Evolutionary conservation across 2,329 filamentous ascomycete genomes (phyloP).

Genomic region (Monilinia fructigena): DNA sequence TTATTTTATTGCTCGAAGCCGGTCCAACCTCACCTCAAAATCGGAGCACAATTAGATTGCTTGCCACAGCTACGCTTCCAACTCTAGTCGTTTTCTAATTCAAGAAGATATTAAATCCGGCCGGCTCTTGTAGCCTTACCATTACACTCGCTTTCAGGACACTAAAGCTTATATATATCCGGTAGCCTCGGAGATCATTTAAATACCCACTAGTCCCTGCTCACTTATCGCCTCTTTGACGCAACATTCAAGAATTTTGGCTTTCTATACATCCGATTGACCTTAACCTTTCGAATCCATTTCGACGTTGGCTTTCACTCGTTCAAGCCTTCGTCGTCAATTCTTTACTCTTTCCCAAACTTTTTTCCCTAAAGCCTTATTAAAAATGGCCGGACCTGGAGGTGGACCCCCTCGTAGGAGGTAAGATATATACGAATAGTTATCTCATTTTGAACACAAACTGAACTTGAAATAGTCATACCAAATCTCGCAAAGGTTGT

Average conservation of each 20-base stretch:
- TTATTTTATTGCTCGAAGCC: slow-evolving; percentile 29
- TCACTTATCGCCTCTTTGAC: slow-evolving; percentile 24
- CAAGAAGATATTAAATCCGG: slow-evolving; percentile 25
- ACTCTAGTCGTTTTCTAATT: slow-evolving; percentile 28
- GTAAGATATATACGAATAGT: slow-evolving; percentile 42
- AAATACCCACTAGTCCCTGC: slow-evolving; percentile 28
- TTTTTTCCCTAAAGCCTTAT: slow-evolving; percentile 29
- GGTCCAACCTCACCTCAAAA: slow-evolving; percentile 23
- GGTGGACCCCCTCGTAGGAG: slow-evolving; percentile 82
- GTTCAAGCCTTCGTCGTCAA: slow-evolving; percentile 42
- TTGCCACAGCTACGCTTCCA: slow-evolving; percentile 34
- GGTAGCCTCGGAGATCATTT: slow-evolving; percentile 31
- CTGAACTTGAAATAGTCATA: slow-evolving; percentile 65
- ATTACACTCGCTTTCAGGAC: slow-evolving; percentile 34
- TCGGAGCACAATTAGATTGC: slow-evolving; percentile 36
- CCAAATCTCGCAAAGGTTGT: slow-evolving; percentile 97
- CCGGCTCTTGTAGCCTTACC: slow-evolving; percentile 34
- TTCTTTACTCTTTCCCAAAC: slow-evolving; percentile 24
- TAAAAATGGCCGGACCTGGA: slow-evolving; percentile 84
- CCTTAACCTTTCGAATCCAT: slow-evolving; percentile 28
- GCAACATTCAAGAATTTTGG: slow-evolving; percentile 18
- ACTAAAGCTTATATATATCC: slow-evolving; percentile 35
- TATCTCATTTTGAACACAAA: slow-evolving; percentile 2
- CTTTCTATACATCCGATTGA: slow-evolving; percentile 21
- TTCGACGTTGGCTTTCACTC: slow-evolving; percentile 41